Evolutionary conservation across 1,284 basidiomycete species (phyloP), one percentile per base, ranked within the genome.

Genomic region (Ganoderma leucocontextum): DNA sequence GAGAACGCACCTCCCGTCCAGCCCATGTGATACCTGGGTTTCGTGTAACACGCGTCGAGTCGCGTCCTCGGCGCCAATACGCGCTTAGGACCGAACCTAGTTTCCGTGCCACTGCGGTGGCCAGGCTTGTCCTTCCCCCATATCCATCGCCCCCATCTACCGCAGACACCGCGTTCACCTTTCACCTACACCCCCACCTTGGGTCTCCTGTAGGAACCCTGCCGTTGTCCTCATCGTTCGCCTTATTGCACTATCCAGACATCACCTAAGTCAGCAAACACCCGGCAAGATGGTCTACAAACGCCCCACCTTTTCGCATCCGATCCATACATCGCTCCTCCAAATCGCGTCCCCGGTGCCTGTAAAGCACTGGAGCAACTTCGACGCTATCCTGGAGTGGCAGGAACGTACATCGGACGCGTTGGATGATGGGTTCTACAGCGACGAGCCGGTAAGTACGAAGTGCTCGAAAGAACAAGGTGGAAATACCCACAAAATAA

Each of bases 111-210:
- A 49, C 58, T 39, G 33, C 35, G 33, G 35, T 35, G 35, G 35
- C n/a, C 19, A 29, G 29, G 29, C 55, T 58, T 58, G 9, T 25
- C 36, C 22, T 41, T 17, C 58, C 36, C 36, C 22, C 58, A 60
- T 41, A 60, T 60, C 58, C 58, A 60, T 60, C 58, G 38, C 38
- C 22, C 22, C 58, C 58, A 60, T 60, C 58, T 60, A 39, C 58
- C 58, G 58, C 58, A 60, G 58, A 13, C 19, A 9, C 7, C n/a
- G 12, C n/a, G 7, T 39, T 8, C 33, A 22, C 13, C n/a, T 25
- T 39, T 22, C 58, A 15, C 22, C 36, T 15, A n/a, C 22, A 17
- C 38, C 58, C 25, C 35, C 57, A 38, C 38, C 39, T 60, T 6
- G 36, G 12, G 5, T n/a, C 38, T 42, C n/a, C 38, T 12, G 13